Percentiles rank a stretch among this genome's conserved stretches.
phyloP scores from a whole-genome alignment of 805 yeast species.

The Wickerhamiella spandovensis region DNA sequence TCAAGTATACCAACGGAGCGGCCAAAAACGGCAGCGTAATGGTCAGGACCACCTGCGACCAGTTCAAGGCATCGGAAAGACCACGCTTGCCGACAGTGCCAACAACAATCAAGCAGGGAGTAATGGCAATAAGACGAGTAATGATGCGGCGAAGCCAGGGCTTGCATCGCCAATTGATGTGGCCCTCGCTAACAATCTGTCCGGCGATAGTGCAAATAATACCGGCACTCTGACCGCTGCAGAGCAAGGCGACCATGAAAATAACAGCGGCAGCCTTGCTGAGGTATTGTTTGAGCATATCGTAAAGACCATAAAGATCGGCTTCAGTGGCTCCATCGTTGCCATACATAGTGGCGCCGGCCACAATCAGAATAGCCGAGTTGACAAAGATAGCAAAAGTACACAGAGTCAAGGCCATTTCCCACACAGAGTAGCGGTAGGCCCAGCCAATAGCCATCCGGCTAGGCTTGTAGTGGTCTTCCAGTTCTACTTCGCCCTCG shows the following conservation, averaged over 20 bases:
- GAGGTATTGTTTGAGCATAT: constrained; percentile 42
- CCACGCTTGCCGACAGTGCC: constrained; percentile 63
- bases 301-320: constrained; percentile 66
- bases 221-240: constrained; percentile 86
- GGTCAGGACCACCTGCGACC: constrained; percentile 77
- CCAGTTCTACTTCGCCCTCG: constrained; percentile 27
- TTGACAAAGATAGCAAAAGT: constrained; percentile 80
- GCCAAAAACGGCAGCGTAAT: constrained; percentile 70
- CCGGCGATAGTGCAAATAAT: constrained; percentile 90
- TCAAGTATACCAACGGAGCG: constrained; percentile 76
- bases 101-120: constrained; percentile 69
- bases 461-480: constrained; percentile 52
- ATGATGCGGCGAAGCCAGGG: constrained; percentile 73
- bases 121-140: constrained; percentile 64
- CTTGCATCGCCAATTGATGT: constrained; percentile 60
- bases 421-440: constrained; percentile 57
- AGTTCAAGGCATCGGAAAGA: constrained; percentile 55
- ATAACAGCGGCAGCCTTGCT: constrained; percentile 72
- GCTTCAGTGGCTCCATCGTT: constrained; percentile 59
- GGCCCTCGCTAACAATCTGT: constrained; percentile 86
- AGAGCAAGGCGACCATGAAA: constrained; percentile 70
- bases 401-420: constrained; percentile 54
- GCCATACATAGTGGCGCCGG: constrained; percentile 65
- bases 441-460: constrained; percentile 59
- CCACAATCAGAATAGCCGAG: constrained; percentile 65